Evolutionary conservation across 495 filamentous ascomycete species (phyloP).

Genomic region (Talaromyces adpressus): DNA sequence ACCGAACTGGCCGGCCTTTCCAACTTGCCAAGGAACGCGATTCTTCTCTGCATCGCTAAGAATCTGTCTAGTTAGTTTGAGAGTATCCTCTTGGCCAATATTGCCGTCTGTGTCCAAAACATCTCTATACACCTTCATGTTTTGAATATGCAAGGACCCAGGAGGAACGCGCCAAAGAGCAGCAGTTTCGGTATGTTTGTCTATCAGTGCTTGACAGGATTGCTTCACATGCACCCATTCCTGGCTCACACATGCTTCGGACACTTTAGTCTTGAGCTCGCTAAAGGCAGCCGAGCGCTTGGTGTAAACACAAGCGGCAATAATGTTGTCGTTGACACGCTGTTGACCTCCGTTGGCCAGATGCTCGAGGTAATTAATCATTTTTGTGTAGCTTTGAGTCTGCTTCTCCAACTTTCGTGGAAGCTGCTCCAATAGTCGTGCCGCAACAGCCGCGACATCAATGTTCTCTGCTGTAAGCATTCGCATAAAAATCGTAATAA

Average conservation of each 20-base stretch:
- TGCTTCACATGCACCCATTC: constrained; percentile 1
- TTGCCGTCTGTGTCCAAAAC: neutral
- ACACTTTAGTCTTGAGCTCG: constrained; percentile 4
- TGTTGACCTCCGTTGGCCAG: constrained; percentile 1
- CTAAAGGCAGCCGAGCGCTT: constrained; percentile 7
- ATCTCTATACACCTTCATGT: constrained; percentile 5
- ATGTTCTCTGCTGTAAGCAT: constrained; percentile 12
- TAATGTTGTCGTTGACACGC: constrained; percentile 3
- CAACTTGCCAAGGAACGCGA: constrained; percentile 19
- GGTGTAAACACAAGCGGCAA: constrained; percentile 5
- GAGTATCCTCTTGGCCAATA: neutral
- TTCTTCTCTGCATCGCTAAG: constrained; percentile 16
- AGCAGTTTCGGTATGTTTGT: constrained; percentile 6
- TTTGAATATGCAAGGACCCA: neutral
- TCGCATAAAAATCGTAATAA: constrained; percentile 17
- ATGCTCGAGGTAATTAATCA: constrained; percentile 7
- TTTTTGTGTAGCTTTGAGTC: constrained; percentile 5
- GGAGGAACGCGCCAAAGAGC: constrained; percentile 2
- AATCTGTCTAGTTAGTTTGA: constrained; percentile 7
- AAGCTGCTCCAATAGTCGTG: constrained; percentile 6
- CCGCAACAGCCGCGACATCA: neutral
- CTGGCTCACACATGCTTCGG: neutral
- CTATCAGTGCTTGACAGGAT: constrained; percentile 6
- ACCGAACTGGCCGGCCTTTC: constrained; percentile 15
- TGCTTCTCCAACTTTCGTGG: constrained; percentile 3